A percentile compares a stretch with the other conserved stretches of the same genome.
Evolutionary conservation across 176 grass and related monocot species (phyloP).

Genomic region (Oryza rufipogon): DNA sequence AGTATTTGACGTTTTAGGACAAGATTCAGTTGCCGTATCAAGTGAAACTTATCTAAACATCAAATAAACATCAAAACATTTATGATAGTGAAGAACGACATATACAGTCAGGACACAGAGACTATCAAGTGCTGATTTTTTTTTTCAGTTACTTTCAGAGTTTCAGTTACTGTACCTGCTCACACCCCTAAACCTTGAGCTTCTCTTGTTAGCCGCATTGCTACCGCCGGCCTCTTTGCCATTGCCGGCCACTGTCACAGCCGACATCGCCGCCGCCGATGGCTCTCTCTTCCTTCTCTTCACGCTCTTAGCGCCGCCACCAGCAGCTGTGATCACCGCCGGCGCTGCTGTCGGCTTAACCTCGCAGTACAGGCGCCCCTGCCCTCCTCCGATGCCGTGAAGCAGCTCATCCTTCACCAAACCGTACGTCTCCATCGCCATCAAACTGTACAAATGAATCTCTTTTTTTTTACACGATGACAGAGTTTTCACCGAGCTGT

Average conservation of each 20-base stretch:
- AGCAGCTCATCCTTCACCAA: constrained; percentile 54
- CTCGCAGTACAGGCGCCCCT: constrained; percentile 3
- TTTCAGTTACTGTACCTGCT: constrained; percentile 53
- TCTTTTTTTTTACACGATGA: neutral
- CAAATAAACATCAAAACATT: too few relatives aligned
- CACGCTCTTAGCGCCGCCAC: neutral
- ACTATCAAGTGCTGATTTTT: too few relatives aligned
- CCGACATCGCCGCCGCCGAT: neutral
- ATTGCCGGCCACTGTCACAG: neutral
- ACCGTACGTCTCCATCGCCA: constrained; percentile 32
- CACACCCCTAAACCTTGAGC: constrained; percentile 72
- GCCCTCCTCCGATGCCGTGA: neutral
- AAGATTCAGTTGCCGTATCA: too few relatives aligned
- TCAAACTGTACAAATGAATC: too few relatives aligned
- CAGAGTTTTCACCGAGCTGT: neutral
- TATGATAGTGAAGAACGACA: too few relatives aligned
- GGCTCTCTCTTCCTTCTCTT: constrained; percentile 58
- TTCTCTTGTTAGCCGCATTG: constrained; percentile 53
- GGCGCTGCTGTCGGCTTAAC: neutral
- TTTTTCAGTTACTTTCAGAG: neutral
- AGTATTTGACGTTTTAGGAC: too few relatives aligned
- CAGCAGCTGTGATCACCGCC: neutral
- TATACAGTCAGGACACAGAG: too few relatives aligned
- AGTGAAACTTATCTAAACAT: too few relatives aligned
- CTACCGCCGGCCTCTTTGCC: constrained; percentile 20